Base-by-base conservation (phyloP, 1,284 basidiomycete genomes). In the Cryptococcus depauperatus region DNA sequence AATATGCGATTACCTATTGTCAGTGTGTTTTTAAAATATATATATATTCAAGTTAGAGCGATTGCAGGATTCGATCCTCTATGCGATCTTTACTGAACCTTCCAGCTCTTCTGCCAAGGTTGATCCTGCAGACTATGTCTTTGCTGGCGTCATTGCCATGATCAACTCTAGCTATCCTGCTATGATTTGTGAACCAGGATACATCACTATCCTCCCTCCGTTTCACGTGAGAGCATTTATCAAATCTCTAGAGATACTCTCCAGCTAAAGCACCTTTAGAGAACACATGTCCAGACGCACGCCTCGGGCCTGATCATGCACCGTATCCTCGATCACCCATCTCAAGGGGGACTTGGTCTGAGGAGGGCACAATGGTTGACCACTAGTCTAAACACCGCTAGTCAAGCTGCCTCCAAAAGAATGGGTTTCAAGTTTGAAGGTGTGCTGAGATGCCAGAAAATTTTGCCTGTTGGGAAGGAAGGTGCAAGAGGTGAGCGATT, bases 331-430 rank as follows among this genome's bases (percentile, higher is more conserved):
- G 64, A 68, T 45, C 28, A 46, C 35, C 53, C 58, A 3, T 49
- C 48, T 7, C 25, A 58, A 14, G 64, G 61, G 35, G 64, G 66
- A 5, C 54, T 65, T 22, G 66, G 66, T 8, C 50, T 64, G 5
- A 48, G 66, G 23, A 44, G 66, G 7, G 61, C 58, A 47, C 64
- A 68, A 48, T 68, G 66, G 66, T 53, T 55, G 34, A 60, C 64
- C 1, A 64, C 59, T 26, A 55, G 58, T 5, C 47, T 68, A 32
- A 66, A 68, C 44, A 30, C 39, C 21, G 41, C 46, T 5, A 57
- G 54, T 26, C 55, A 56, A 16, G 48, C 48, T 18, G 59, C 64
- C 0, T 57, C 64, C 0, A 37, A 50, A n/a, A 48, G 64, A 10
- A 43, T 68, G 35, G 66, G 66, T 5, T 68, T 52, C 49, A 54